Base-by-base conservation (phyloP, 176 grass and related monocot genomes). In the Cenchrus americanus region DNA sequence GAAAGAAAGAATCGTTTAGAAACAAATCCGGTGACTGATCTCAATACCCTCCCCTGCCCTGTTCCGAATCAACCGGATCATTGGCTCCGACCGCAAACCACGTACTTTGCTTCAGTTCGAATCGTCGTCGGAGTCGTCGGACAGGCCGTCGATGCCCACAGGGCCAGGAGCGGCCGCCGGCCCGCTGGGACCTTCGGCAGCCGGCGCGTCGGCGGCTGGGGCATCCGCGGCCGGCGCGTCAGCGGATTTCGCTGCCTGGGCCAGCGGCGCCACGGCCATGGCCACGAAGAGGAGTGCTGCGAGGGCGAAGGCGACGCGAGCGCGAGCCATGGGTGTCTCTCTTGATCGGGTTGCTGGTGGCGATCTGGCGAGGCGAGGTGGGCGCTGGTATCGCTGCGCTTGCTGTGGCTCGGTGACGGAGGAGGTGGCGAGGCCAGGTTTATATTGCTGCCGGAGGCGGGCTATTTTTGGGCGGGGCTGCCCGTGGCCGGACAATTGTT, bases 261-360 rank as follows among this genome's bases (percentile, higher is more conserved):
- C 70, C 70, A 73, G 23, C 4, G 70, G 70, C 14, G 14, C 47
- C 70, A 73, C 47, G 24, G 48, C 70, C 70, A 73, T 73, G 70
- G 70, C 70, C 24, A 73, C 14, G 24, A 73, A 73, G 70, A 73
- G 70, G 47, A 73, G 70, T 0, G 70, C 47, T 3, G 47, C 70
- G 24, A 73, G 9, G 24, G 24, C 14, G 23, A 73, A 52, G 70
- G 49, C 70, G 14, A 73, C 47, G 47, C 4, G 14, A 6, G 14
- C 70, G 70, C 70, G 70, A 73, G 70, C 70, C 70, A 73, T 73
- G 23, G 22, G 43, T 70, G 21, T 17, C 23, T 51, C 46, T 27
- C n/a, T 41, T 26, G 66, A 18, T 46, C 9, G 10, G 19, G 17
- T 17, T 22, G 42, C 42, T 49, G 42, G 68, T 49, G 69, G 47